Percentiles rank a stretch among this genome's conserved stretches.
Evolutionary conservation across 768 basidiomycete genomes (phyloP).

Genomic region (Leccinum subgranulosum): DNA sequence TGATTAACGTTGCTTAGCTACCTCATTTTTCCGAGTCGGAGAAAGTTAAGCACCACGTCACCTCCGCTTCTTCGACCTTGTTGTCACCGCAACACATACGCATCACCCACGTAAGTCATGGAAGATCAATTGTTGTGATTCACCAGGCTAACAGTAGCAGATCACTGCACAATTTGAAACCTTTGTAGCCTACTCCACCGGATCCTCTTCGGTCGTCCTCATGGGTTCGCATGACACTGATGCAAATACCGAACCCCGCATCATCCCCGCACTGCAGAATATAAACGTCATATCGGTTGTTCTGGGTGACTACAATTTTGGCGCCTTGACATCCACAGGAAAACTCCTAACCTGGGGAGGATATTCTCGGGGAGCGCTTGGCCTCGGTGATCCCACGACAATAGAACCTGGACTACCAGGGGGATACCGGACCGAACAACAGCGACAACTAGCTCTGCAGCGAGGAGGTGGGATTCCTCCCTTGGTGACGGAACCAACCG

Average conservation of each 20-base stretch:
- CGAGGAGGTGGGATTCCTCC: constrained; percentile 30
- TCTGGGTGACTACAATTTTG: constrained; percentile 91
- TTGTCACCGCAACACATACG: constrained; percentile 46
- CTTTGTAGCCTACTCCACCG: constrained; percentile 81
- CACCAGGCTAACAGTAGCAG: constrained; percentile 34
- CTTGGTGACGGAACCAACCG: constrained; percentile 55
- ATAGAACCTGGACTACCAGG: constrained; percentile 57
- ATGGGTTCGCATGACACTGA: constrained; percentile 57
- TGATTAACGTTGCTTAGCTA: constrained; percentile 44
- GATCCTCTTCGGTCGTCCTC: constrained; percentile 66
- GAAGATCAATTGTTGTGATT: background rate
- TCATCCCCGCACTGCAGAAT: constrained; percentile 74
- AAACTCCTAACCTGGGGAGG: constrained; percentile 79
- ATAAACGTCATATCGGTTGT: constrained; percentile 80
- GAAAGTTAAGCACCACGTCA: constrained; percentile 43
- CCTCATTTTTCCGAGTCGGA: constrained; percentile 68
- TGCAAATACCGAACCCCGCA: constrained; percentile 45
- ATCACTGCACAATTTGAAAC: constrained; percentile 81
- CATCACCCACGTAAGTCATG: constrained; percentile 71
- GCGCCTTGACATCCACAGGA: constrained; percentile 76
- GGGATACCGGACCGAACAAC: constrained; percentile 46
- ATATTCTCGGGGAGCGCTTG: constrained; percentile 78
- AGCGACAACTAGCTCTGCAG: constrained; percentile 28
- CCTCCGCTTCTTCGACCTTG: constrained; percentile 39
- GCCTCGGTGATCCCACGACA: constrained; percentile 70